A percentile compares a stretch with the other conserved stretches of the same genome.
Conservation (phyloP, 1,139 yeast species). For the Chernovozyma aurita region DNA sequence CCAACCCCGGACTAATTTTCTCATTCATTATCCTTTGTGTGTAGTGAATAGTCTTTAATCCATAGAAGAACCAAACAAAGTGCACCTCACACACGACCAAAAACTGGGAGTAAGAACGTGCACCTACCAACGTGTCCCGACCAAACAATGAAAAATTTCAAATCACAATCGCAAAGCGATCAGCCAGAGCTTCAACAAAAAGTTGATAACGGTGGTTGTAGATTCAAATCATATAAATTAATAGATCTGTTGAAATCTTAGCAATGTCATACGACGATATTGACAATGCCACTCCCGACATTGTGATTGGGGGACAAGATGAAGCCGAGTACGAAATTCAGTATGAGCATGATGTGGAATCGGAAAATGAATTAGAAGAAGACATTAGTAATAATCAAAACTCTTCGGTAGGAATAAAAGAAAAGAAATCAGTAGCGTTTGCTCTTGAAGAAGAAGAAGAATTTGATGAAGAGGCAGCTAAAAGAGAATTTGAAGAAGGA, state of each 20-base stretch:
- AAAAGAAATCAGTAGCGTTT: slow-evolving; percentile 79
- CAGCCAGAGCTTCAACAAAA: background rate
- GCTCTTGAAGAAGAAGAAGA: slow-evolving; percentile 64
- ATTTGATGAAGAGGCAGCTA: slow-evolving; percentile 56
- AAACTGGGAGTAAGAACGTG: no score
- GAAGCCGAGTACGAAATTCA: slow-evolving; percentile 38
- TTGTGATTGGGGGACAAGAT: slow-evolving; percentile 72
- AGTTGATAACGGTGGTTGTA: background rate
- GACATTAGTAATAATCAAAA: slow-evolving; percentile 29
- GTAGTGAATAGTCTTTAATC: no score
- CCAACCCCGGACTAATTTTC: no score
- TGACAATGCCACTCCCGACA: slow-evolving; percentile 80
- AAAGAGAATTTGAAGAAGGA: slow-evolving; percentile 91
- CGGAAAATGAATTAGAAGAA: slow-evolving; percentile 48
- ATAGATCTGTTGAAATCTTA: background rate
- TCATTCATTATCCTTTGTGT: no score
- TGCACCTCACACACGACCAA: no score
- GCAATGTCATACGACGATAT: slow-evolving; percentile 59
- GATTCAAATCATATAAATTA: background rate
- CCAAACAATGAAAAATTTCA: slow-evolving; percentile 5
- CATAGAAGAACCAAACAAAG: no score
- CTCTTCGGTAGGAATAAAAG: slow-evolving; percentile 31
- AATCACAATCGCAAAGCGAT: background rate
- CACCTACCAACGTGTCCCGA: slow-evolving; percentile 2
- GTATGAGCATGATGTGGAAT: slow-evolving; percentile 44